Evolutionary conservation across 257 asterid genomes (phyloP), one percentile per base, ranked within the genome.

Genomic region (Solanum acaule): DNA sequence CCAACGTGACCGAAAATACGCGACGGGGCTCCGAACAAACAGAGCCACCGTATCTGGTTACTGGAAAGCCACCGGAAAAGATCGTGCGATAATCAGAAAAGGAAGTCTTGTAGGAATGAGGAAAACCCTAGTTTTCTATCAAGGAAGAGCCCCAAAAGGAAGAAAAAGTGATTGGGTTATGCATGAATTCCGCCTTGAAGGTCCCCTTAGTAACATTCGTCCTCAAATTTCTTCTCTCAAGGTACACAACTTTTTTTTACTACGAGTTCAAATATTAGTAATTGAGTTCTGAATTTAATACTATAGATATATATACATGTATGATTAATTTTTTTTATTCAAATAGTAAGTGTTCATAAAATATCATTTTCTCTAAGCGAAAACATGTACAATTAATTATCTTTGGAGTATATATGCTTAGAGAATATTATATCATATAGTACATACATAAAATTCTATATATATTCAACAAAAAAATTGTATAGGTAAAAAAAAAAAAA

Each of bases 31-130:
- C 12, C 90, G 99, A 81, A 96, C 97, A 13, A 96, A 96, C n/a
- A 93, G 98, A 76, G 99, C 99, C 25, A 96, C 99, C 0, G 68
- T 88, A 16, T 93, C 98, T 2, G 99, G 99, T 40, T 96, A 96
- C 23, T 96, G 99, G 99, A 96, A 96, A 83, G 99, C 99, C 34
- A 96, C 99, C 1, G 99, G 99, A 34, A 96, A 96, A 87, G 99
- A 96, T 78, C 93, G 96, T 44, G 71, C 93, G 18, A 76, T 95
- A 6, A 8, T 87, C 49, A 91, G 93, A 22, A 94, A 91, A 75
- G 98, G 93, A 22, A 88, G 88, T 83, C 94, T 94, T 0, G 93
- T 96, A 2, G 99, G 99, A 35, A 95, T 95, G 99, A 90, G 99
- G 44, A 96, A 96, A 90, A 96, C 99, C 2, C 88, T 96, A 18